Evolutionary conservation across 1,139 yeast genomes (phyloP), one percentile per base, ranked within the genome.

Genomic region (Debaryomycetaceae sp.): DNA sequence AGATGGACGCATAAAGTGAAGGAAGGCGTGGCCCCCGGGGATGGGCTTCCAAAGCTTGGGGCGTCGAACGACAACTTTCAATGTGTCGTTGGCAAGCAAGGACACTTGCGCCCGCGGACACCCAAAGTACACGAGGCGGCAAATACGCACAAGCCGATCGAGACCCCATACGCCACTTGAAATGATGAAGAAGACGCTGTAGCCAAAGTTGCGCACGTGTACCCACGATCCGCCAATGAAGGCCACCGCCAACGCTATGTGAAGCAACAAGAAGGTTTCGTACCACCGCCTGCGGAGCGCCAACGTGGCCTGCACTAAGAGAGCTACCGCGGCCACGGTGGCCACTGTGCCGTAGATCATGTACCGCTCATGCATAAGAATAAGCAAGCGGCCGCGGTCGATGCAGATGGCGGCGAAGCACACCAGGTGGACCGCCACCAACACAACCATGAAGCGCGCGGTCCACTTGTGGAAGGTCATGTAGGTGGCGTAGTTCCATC

Each of bases 391-490:
- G 9, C 34, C 25, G n/a, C n/a, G n/a, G 28, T 34, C 33, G 28
- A 30, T 48, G 3, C 44, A n/a, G 17, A 10, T 10, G 19, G 9
- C 13, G 2, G 46, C 25, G 36, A 67, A 75, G 34, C 51, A 63
- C 1, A 56, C 16, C 0, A 68, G 56, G 42, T 76, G 78, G 4
- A 66, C 38, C 1, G 53, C 23, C 3, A 69, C 45, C 41, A 73
- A 39, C 2, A 60, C 32, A 31, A 75, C 56, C 3, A 67, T 49
- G 3, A 69, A 48, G 34, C 84, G 54, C 1, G 82, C 73, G 2
- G 72, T 44, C 83, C 83, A 77, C 36, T 76, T 57, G 48, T 80
- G 86, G 41, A 67, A 70, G 18, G 75, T 56, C 28, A 75, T 72
- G 43, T 73, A 78, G 1, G 78, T 66, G 12, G 80, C 65, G 42